Percentiles rank a stretch among this genome's conserved stretches.
phyloP scores from a whole-genome alignment of 2,329 filamentous ascomycete genomes.

The Arthrobotrys pseudoclavata region DNA sequence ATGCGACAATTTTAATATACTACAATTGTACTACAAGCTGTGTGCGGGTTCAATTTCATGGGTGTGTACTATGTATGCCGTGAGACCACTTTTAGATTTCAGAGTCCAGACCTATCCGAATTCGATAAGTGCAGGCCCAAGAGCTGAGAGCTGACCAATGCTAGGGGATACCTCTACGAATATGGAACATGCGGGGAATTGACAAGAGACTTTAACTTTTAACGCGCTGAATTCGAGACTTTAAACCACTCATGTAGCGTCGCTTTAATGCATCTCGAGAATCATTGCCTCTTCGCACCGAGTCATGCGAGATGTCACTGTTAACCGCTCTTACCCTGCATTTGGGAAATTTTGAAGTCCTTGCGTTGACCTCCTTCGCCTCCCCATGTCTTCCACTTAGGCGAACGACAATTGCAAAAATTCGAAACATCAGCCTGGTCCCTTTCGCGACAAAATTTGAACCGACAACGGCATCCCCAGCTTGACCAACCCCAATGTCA shows the following conservation, averaged over 20 bases:
- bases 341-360: slow-evolving; percentile 25
- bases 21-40: slow-evolving; percentile 4
- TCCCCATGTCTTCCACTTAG: slow-evolving; percentile 29
- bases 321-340: slow-evolving; percentile 31
- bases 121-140: background rate
- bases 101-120: slow-evolving; percentile 39
- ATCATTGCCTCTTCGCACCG: slow-evolving; percentile 36
- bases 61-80: slow-evolving; percentile 12
- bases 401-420: slow-evolving; percentile 29
- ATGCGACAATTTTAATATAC: slow-evolving; percentile 33
- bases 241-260: slow-evolving; percentile 5
- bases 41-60: slow-evolving; percentile 25
- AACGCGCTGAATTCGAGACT: slow-evolving; percentile 18
- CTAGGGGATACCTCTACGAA: background rate
- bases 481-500: slow-evolving; percentile 27
- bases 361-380: slow-evolving; percentile 37
- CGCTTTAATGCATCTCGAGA: slow-evolving; percentile 46
- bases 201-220: background rate
- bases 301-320: slow-evolving; percentile 41
- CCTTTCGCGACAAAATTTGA: slow-evolving; percentile 3
- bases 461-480: slow-evolving; percentile 21
- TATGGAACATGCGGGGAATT: slow-evolving; percentile 16
- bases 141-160: slow-evolving; percentile 12
- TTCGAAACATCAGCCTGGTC: slow-evolving; percentile 27
- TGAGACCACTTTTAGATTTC: slow-evolving; percentile 17